Evolutionary conservation across 2,329 filamentous ascomycete genomes (phyloP), one percentile per base, ranked within the genome.

Genomic region (Aotearoamyces nothofagi): DNA sequence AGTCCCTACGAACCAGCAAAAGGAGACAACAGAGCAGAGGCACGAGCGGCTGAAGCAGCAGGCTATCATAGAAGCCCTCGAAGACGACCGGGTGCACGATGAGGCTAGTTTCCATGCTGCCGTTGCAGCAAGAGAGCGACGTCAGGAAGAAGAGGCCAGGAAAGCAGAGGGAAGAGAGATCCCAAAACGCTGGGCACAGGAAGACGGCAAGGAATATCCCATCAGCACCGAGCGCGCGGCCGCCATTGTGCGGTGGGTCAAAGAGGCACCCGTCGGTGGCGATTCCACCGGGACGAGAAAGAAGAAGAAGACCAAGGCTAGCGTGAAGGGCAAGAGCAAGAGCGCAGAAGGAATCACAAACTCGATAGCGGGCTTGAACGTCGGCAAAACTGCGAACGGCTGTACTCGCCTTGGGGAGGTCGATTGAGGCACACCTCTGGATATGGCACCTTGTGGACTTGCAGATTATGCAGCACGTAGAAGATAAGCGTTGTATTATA

Each of bases 181-280:
- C 27, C 46, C 42, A 5, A 73, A 71, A 41, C 55, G 69, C 6
- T 77, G 70, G 70, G 63, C 67, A 4, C 61, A 69, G 32, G 73
- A 78, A 29, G 69, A 76, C 34, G 67, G 64, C 1, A 70, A 69
- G 42, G 76, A 82, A 38, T 79, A 78, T 46, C 69, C 70, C 3
- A 71, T 81, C 37, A 61, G 66, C 11, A 80, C 77, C 2, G 74
- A 79, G 37, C 63, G 80, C 13, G 78, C 79, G 1, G 63, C 70
- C 26, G 66, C 68, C 11, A 69, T 87, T 33, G 66, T 72, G 1
- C 55, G 67, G 23, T 90, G 81, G 80, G 66, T 87, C 13, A 54
- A 55, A 27, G 62, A 75, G 33, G 70, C 67, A 1, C 69, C 66
- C 13, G 30, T 46, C 24, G 44, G 49, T 7, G 41, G 44, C 15